Conservation (phyloP, 1,284 basidiomycete genomes). For the Xerocomus cyaneibrunnescens region DNA sequence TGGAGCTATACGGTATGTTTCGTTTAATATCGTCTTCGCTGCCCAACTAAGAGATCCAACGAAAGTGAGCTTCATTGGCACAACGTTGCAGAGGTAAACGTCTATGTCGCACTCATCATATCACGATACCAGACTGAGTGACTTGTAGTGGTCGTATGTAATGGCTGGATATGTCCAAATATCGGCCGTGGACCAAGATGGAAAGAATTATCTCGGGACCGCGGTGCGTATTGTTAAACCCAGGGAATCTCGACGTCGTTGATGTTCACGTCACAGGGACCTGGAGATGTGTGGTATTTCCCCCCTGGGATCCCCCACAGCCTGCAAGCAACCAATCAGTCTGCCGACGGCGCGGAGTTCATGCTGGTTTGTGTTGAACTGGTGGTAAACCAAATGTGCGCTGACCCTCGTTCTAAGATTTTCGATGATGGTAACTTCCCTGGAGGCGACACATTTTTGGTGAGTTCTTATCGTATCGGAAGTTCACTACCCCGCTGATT, state of each 20-base stretch:
- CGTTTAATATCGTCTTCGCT: neutral
- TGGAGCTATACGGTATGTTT: constrained; percentile 46
- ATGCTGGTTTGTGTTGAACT: constrained; percentile 35
- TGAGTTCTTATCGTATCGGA: constrained; percentile 19
- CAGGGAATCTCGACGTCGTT: neutral
- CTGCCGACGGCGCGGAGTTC: constrained; percentile 51
- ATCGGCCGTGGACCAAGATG: constrained; percentile 57
- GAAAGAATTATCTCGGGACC: constrained; percentile 61
- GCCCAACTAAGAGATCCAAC: neutral
- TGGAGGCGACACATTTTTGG: constrained; percentile 52
- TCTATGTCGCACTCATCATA: neutral
- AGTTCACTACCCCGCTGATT: neutral
- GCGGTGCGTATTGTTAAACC: constrained; percentile 40
- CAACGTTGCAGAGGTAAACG: constrained; percentile 46
- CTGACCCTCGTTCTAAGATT: constrained; percentile 28
- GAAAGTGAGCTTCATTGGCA: constrained; percentile 63
- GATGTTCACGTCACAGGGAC: constrained; percentile 20
- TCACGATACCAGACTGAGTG: neutral
- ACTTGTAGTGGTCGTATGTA: constrained; percentile 60
- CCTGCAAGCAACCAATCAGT: constrained; percentile 49
- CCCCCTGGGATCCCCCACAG: constrained; percentile 42
- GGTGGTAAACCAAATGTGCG: neutral
- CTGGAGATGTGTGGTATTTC: constrained; percentile 57
- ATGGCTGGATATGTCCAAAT: constrained; percentile 63
- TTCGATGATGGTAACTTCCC: constrained; percentile 53